Conservation (phyloP, 2,329 filamentous ascomycete species). For the Aureobasidium subglaciale region DNA sequence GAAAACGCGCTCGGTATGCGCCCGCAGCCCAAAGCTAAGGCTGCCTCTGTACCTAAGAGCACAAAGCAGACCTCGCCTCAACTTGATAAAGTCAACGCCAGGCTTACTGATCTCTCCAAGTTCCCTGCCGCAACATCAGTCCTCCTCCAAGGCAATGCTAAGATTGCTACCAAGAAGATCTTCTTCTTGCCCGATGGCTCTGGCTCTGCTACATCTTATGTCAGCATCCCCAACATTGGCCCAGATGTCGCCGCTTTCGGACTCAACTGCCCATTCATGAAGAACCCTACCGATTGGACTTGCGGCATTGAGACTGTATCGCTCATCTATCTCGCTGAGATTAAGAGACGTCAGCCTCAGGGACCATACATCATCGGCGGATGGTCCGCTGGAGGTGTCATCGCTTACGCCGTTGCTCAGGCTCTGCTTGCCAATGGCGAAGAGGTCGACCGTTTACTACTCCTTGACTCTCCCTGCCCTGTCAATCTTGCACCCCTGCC, state of each 20-base stretch:
- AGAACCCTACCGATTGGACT: conserved; percentile 57
- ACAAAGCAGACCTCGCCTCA: conserved; percentile 26
- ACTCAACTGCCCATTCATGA: conserved; percentile 66
- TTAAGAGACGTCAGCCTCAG: conserved; percentile 61
- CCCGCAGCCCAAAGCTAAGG: conserved; percentile 31
- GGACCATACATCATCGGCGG: conserved; percentile 52
- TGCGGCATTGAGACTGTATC: conserved; percentile 61
- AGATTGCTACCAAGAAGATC: conserved; percentile 48
- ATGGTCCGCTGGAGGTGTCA: conserved; percentile 50
- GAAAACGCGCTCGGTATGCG: conserved; percentile 57
- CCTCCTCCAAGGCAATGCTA: conserved; percentile 51
- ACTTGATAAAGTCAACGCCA: conserved; percentile 44
- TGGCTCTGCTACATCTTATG: conserved; percentile 61
- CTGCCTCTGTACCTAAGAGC: conserved; percentile 24
- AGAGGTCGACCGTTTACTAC: conserved; percentile 43
- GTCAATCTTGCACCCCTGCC: conserved; percentile 45
- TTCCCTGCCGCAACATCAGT: conserved; percentile 48
- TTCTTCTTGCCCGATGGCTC: conserved; percentile 48
- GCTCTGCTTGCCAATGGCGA: conserved; percentile 44
- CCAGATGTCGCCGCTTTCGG: conserved; percentile 45
- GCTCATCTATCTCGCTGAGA: conserved; percentile 59
- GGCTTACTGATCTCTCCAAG: conserved; percentile 38
- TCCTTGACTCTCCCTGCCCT: conserved; percentile 49
- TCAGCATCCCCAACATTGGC: conserved; percentile 49
- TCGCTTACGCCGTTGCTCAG: conserved; percentile 46